Evolutionary conservation across 1,284 basidiomycete species (phyloP).

Genomic region (Trametes versicolor): DNA sequence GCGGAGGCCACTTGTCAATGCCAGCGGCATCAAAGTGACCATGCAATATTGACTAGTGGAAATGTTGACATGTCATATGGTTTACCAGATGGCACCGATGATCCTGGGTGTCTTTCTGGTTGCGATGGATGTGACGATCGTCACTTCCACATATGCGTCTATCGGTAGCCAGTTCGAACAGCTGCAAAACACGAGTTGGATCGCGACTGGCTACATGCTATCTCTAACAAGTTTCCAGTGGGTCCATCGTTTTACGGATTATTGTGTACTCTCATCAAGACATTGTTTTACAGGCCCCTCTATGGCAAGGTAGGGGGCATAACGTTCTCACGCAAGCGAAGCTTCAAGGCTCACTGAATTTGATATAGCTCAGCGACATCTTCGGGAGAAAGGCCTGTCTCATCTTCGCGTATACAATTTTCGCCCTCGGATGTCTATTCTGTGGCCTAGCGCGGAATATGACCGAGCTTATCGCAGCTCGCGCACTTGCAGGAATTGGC

Average conservation of each 20-base stretch:
- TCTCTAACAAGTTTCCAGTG: slow-evolving; percentile 71
- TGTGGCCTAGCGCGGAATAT: slow-evolving; percentile 65
- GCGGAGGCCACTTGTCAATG: not conserved
- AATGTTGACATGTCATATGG: no score
- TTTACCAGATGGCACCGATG: slow-evolving; percentile 60
- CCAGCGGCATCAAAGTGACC: not conserved
- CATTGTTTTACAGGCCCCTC: slow-evolving; percentile 53
- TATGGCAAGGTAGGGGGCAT: slow-evolving; percentile 59
- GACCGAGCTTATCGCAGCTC: slow-evolving; percentile 62
- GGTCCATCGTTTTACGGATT: slow-evolving; percentile 35
- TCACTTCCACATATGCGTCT: slow-evolving; percentile 66
- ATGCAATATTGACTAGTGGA: no score
- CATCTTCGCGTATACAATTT: slow-evolving; percentile 62
- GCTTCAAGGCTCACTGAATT: not conserved
- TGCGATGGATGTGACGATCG: slow-evolving; percentile 69
- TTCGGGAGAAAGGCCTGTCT: slow-evolving; percentile 70
- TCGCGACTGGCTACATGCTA: slow-evolving; percentile 70
- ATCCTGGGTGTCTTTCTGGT: slow-evolving; percentile 65
- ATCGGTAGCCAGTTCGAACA: slow-evolving; percentile 72
- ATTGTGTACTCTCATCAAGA: not conserved
- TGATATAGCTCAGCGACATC: slow-evolving; percentile 61
- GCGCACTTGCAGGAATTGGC: slow-evolving; percentile 70
- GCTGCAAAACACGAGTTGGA: slow-evolving; percentile 73
- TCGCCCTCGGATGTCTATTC: slow-evolving; percentile 61
- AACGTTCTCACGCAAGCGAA: not conserved